A percentile compares a stretch with the other conserved stretches of the same genome.
phyloP scores from a whole-genome alignment of 345 rosid genomes.

The Aquilaria sinensis region DNA sequence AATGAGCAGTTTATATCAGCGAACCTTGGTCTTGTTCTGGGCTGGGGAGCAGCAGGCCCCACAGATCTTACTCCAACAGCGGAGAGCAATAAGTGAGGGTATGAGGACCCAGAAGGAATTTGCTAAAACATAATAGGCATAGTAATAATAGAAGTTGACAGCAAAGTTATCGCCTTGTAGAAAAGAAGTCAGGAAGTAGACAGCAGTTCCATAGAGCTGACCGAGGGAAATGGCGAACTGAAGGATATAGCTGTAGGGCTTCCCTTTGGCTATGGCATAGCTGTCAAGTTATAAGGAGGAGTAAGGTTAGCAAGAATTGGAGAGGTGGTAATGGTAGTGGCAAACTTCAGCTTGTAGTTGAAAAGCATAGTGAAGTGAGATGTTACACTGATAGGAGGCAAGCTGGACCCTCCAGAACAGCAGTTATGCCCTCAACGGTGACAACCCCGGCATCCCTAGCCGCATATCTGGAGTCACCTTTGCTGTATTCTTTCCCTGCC shows the following conservation, averaged over 20 bases:
- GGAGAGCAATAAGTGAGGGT: conserved; percentile 51
- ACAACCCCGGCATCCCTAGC: conserved; percentile 68
- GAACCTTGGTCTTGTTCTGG: conserved; percentile 46
- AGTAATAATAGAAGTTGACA: conserved; percentile 47
- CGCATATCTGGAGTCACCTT: conserved; percentile 94
- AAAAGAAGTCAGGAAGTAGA: conserved; percentile 68
- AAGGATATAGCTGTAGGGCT: conserved; percentile 75
- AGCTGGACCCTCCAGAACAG: conserved; percentile 85
- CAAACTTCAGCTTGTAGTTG: background rate
- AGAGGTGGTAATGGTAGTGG: background rate
- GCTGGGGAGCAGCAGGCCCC: conserved; percentile 27
- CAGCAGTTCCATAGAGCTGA: conserved; percentile 84
- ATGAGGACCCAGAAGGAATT: conserved; percentile 73
- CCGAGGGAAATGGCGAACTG: conserved; percentile 82
- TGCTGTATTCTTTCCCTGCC: conserved; percentile 96
- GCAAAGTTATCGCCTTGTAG: conserved; percentile 89
- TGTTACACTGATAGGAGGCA: conserved; percentile 75
- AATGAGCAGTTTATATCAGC: conserved; percentile 20
- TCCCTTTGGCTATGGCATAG: conserved; percentile 70
- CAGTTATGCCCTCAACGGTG: conserved; percentile 80
- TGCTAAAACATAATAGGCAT: conserved; percentile 59
- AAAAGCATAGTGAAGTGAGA: background rate
- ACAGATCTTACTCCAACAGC: conserved; percentile 82
- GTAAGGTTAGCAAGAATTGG: background rate
- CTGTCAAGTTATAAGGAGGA: conserved; percentile 26